Percentiles rank a stretch among this genome's conserved stretches.
Conservation (phyloP, 306 rosid genomes). For the Vicia sativa region DNA sequence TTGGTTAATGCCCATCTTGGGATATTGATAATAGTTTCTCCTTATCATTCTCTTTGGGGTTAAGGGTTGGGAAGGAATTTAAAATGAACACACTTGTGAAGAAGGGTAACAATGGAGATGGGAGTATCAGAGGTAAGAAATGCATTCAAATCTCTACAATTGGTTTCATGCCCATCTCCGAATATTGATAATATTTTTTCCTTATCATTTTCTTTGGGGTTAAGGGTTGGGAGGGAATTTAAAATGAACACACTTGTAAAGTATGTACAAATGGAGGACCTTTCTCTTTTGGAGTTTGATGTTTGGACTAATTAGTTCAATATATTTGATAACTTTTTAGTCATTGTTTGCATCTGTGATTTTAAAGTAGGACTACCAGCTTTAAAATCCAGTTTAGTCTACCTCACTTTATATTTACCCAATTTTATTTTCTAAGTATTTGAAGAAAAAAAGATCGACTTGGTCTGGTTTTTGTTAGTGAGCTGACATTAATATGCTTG, state of each 20-base stretch:
- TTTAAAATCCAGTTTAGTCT: conserved; percentile 20
- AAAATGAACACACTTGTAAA: not conserved
- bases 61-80: conserved; percentile 6
- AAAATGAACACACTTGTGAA: not conserved
- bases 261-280: not conserved
- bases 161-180: conserved; percentile 19
- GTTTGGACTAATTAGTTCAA: conserved; percentile 18
- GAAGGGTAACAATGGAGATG: conserved; percentile 27
- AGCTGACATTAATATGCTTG: conserved; percentile 46
- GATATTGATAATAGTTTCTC: conserved; percentile 19
- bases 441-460: not conserved
- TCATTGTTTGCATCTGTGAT: conserved; percentile 16
- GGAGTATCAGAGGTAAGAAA: conserved; percentile 28
- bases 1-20: conserved; percentile 9
- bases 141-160: conserved; percentile 17
- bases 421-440: not conserved
- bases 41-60: conserved; percentile 10
- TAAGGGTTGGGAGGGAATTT: conserved; percentile 5
- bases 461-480: conserved; percentile 20
- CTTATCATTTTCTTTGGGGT: conserved; percentile 10
- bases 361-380: conserved; percentile 6
- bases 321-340: not conserved
- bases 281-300: conserved; percentile 7
- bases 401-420: not conserved
- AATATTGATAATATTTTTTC: conserved; percentile 17